These are phyloP conservation scores for Phytophthora pisi DNA, from an alignment of 352 stramenopile genomes.

Conservation along the genomic window DNA sequence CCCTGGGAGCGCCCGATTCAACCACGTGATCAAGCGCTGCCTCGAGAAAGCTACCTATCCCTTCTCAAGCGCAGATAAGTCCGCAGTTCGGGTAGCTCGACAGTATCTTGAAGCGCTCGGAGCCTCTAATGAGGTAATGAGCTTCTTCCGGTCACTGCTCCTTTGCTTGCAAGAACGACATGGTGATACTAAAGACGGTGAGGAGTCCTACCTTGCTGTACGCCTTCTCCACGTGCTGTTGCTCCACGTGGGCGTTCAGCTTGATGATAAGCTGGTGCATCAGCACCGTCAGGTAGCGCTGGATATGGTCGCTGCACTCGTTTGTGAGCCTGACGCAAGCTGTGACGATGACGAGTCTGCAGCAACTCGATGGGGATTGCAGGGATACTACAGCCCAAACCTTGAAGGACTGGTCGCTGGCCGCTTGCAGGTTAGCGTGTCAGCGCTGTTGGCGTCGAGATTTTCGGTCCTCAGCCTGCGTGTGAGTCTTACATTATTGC, in stretches of 20 bases:
- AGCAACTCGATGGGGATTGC: constrained; percentile 33
- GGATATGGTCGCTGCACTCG: constrained; percentile 25
- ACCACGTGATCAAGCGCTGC: constrained; percentile 25
- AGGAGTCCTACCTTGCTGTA: constrained; percentile 35
- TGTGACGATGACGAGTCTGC: constrained; percentile 26
- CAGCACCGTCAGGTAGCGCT: constrained; percentile 41
- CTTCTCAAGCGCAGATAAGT: constrained; percentile 14
- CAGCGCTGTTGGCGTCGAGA: constrained; percentile 32
- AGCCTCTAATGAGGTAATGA: constrained; percentile 28
- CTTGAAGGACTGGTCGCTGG: constrained; percentile 19
- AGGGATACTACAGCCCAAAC: constrained; percentile 32
- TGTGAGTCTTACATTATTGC: constrained; percentile 52
- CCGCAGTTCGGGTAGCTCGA: constrained; percentile 19
- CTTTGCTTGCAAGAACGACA: constrained; percentile 32
- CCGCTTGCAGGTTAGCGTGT: constrained; percentile 36
- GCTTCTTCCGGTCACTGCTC: constrained; percentile 27
- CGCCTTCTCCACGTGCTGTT: constrained; percentile 51
- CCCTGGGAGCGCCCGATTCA: constrained; percentile 26
- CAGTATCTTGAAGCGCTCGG: constrained; percentile 36
- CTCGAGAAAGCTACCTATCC: constrained; percentile 31
- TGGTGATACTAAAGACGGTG: constrained; percentile 21
- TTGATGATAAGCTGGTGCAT: constrained; percentile 36
- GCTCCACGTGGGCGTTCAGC: constrained; percentile 53
- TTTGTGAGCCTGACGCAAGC: constrained; percentile 14
- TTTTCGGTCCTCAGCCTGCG: constrained; percentile 38